These are phyloP conservation scores for Tolypocladium pustulatum DNA, from an alignment of 2,329 filamentous ascomycete genomes.

Conservation along the genomic window DNA sequence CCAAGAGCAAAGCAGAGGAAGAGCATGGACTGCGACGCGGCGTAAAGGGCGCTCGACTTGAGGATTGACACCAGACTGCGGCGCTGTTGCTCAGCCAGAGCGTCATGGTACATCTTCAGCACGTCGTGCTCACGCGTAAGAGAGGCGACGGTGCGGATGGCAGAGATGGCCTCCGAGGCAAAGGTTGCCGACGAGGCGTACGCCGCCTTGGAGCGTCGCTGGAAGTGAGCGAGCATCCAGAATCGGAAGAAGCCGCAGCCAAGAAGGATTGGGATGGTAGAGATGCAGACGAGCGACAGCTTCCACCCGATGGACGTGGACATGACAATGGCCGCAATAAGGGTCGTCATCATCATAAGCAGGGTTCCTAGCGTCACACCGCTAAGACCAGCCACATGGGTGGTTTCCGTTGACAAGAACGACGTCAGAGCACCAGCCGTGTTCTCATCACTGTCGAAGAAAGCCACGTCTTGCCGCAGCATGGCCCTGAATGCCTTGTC, in stretches of 20 bases:
- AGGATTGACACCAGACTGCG: slow-evolving; percentile 62
- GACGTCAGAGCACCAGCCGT: slow-evolving; percentile 80
- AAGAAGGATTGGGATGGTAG: slow-evolving; percentile 67
- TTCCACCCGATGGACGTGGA: slow-evolving; percentile 79
- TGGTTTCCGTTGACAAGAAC: slow-evolving; percentile 82
- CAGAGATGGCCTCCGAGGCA: slow-evolving; percentile 86
- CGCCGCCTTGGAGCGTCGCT: slow-evolving; percentile 65
- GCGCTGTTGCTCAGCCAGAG: slow-evolving; percentile 56
- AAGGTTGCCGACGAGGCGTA: slow-evolving; percentile 76
- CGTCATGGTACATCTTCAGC: slow-evolving; percentile 55
- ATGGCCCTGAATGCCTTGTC: slow-evolving; percentile 76
- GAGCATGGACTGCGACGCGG: slow-evolving; percentile 70
- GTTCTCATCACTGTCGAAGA: slow-evolving; percentile 85
- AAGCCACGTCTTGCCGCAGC: slow-evolving; percentile 84
- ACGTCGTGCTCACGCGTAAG: slow-evolving; percentile 83
- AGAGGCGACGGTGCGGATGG: slow-evolving; percentile 87
- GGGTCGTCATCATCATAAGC: slow-evolving; percentile 67
- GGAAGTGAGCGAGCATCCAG: slow-evolving; percentile 71
- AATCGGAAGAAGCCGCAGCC: slow-evolving; percentile 82
- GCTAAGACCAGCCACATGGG: slow-evolving; percentile 77
- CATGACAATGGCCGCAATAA: slow-evolving; percentile 62
- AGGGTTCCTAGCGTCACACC: slow-evolving; percentile 83
- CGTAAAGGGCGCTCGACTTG: slow-evolving; percentile 70
- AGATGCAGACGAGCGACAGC: slow-evolving; percentile 69
- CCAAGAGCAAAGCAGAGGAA: slow-evolving; percentile 79